A percentile compares a stretch with the other conserved stretches of the same genome.
Conservation (phyloP, 2,329 filamentous ascomycete genomes). For the Trichoderma simmonsii region DNA sequence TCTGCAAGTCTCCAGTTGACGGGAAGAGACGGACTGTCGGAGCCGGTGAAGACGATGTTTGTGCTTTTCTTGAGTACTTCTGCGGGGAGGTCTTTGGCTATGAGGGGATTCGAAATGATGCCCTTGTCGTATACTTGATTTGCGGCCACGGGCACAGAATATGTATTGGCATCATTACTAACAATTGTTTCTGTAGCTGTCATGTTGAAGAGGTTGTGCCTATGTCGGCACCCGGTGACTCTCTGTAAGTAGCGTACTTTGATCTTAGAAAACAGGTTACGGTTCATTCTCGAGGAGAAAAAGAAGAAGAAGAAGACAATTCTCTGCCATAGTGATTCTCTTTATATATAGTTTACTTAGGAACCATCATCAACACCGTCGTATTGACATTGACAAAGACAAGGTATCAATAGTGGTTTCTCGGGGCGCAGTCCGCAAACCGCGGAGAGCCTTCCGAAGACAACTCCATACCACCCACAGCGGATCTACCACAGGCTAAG, state of each 20-base stretch:
- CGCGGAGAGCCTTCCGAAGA: neutral
- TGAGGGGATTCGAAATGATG: conserved; percentile 1
- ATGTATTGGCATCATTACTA: neutral
- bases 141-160: conserved; percentile 8
- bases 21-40: conserved; percentile 34
- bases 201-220: neutral
- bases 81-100: neutral
- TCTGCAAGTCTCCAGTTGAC: conserved; percentile 58
- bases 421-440: neutral
- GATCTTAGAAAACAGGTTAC: neutral
- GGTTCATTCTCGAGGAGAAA: neutral
- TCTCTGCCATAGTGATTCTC: neutral
- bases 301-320: neutral
- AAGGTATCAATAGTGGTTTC: neutral
- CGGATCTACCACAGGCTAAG: neutral
- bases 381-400: neutral
- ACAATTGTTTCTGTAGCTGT: neutral
- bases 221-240: neutral
- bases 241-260: neutral
- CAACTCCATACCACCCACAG: neutral
- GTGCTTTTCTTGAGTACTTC: neutral
- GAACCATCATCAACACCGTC: neutral
- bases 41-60: conserved; percentile 9
- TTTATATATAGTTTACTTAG: neutral
- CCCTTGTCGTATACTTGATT: neutral